These are phyloP conservation scores for Flammula alnicola DNA, from an alignment of 1,284 basidiomycete genomes.

Conservation along the genomic window DNA sequence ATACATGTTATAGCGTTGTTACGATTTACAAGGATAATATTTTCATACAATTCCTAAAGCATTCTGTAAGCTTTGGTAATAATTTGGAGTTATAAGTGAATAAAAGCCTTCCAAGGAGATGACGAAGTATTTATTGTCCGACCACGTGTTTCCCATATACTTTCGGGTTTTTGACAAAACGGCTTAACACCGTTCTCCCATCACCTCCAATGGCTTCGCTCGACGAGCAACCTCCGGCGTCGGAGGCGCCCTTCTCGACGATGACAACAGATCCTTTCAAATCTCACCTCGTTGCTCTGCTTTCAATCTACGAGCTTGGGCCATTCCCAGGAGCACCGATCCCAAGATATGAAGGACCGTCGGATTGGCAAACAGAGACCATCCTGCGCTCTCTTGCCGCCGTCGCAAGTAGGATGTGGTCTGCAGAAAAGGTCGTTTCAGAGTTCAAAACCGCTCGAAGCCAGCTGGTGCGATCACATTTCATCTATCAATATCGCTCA, in stretches of 20 bases:
- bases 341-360: conserved; percentile 66
- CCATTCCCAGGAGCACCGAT: conserved; percentile 51
- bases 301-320: conserved; percentile 57
- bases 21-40: no score
- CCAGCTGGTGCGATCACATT: conserved; percentile 14
- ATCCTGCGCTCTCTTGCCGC: conserved; percentile 61
- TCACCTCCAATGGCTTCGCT: conserved; percentile 11
- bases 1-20: no score
- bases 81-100: no score
- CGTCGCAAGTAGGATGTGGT: conserved; percentile 62
- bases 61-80: no score
- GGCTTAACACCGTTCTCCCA: conserved; percentile 5
- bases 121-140: no score
- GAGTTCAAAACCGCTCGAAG: conserved; percentile 13
- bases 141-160: background rate
- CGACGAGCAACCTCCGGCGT: conserved; percentile 9
- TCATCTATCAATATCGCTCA: background rate
- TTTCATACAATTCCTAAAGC: no score
- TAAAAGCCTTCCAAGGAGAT: no score
- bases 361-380: conserved; percentile 67
- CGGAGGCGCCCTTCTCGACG: conserved; percentile 2
- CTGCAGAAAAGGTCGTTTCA: conserved; percentile 53
- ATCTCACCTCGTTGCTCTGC: conserved; percentile 52
- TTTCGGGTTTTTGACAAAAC: background rate
- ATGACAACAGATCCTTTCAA: conserved; percentile 45